Conservation (phyloP, 1,139 yeast species). For the Candida frijolesensis region DNA sequence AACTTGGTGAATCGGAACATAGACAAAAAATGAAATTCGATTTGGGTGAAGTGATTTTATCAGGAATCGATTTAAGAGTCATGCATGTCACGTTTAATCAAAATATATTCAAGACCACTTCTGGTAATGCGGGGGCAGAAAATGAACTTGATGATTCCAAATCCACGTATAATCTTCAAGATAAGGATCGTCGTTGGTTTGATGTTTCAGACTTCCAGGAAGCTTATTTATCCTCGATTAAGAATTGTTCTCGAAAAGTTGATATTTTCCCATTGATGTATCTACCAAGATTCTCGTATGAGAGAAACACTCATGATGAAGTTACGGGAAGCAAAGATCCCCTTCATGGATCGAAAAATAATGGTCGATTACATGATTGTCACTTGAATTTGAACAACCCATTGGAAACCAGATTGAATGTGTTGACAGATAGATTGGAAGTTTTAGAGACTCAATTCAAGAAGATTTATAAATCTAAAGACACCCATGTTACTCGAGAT, state of each 20-base stretch:
- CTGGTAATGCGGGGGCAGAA: background rate
- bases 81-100: slow-evolving; percentile 34
- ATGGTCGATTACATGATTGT: slow-evolving; percentile 27
- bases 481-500: slow-evolving; percentile 8
- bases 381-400: slow-evolving; percentile 28
- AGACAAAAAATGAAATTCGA: slow-evolving; percentile 48
- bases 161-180: slow-evolving; percentile 30
- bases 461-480: slow-evolving; percentile 17
- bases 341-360: background rate
- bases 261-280: slow-evolving; percentile 37
- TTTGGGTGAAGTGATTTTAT: slow-evolving; percentile 43
- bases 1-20: slow-evolving; percentile 22
- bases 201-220: slow-evolving; percentile 47
- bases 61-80: slow-evolving; percentile 44
- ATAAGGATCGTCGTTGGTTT: slow-evolving; percentile 42
- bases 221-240: slow-evolving; percentile 33
- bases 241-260: slow-evolving; percentile 23
- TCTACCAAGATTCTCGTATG: slow-evolving; percentile 41
- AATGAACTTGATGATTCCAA: slow-evolving; percentile 13
- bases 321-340: slow-evolving; percentile 27
- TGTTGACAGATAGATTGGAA: slow-evolving; percentile 28
- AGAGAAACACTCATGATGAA: slow-evolving; percentile 36
- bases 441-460: slow-evolving; percentile 28
- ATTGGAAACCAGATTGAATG: slow-evolving; percentile 31
- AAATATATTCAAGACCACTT: slow-evolving; percentile 24